Percentiles rank a stretch among this genome's conserved stretches.
These are phyloP conservation scores for Hypericum androsaemum DNA, from an alignment of 345 rosid genomes.

Conservation along the genomic window DNA sequence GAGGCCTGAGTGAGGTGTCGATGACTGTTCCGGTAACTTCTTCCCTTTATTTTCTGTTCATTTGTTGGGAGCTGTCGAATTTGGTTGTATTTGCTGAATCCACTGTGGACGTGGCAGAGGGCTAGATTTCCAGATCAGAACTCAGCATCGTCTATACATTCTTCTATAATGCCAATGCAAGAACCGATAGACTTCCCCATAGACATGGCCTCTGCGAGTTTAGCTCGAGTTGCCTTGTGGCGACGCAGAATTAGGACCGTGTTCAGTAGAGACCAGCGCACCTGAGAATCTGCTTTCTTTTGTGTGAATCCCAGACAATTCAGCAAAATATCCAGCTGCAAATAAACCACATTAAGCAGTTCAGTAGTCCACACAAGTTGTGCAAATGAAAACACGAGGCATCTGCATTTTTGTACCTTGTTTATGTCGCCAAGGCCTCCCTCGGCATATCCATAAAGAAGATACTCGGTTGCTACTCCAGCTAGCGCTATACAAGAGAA, in stretches of 20 bases:
- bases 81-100: too few relatives aligned
- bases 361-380: neutral
- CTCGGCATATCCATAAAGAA: conserved; percentile 65
- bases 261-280: conserved; percentile 81
- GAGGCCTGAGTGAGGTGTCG: too few relatives aligned
- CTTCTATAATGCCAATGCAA: conserved; percentile 56
- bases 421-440: conserved; percentile 81
- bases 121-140: too few relatives aligned
- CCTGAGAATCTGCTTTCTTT: conserved; percentile 80
- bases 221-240: conserved; percentile 52
- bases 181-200: conserved; percentile 53
- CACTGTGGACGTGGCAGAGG: too few relatives aligned
- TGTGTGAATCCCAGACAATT: conserved; percentile 74
- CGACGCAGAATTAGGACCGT: conserved; percentile 62
- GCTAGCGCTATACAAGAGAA: conserved; percentile 87
- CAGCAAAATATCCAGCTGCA: conserved; percentile 58
- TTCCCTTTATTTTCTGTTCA: too few relatives aligned
- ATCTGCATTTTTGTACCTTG: conserved; percentile 62
- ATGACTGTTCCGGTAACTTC: too few relatives aligned
- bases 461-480: conserved; percentile 75
- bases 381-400: too few relatives aligned
- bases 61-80: too few relatives aligned
- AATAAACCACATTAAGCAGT: too few relatives aligned
- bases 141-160: conserved; percentile 38
- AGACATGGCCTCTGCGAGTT: conserved; percentile 70